These are phyloP conservation scores for Metschnikowia baotianmanensis DNA, from an alignment of 805 yeast species.

Conservation along the genomic window DNA sequence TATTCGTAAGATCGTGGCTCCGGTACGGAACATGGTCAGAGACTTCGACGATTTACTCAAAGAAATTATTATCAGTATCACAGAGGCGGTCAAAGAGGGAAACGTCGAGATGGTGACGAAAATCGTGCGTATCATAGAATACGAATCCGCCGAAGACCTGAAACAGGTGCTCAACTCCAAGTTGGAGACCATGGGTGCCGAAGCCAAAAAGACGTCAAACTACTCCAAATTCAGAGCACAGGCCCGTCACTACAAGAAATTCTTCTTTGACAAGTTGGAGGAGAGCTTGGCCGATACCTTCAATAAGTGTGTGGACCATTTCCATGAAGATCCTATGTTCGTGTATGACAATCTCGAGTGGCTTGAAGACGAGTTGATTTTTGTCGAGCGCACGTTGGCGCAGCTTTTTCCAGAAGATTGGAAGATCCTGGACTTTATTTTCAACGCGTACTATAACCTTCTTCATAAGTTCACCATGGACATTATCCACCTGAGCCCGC, in stretches of 20 bases:
- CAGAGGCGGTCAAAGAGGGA: constrained; percentile 70
- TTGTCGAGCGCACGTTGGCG: constrained; percentile 58
- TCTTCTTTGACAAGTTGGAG: constrained; percentile 58
- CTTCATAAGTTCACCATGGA: constrained; percentile 62
- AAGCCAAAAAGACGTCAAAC: constrained; percentile 20
- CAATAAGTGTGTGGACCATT: constrained; percentile 58
- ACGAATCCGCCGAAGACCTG: constrained; percentile 77
- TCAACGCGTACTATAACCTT: constrained; percentile 64
- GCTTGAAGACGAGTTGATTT: constrained; percentile 75
- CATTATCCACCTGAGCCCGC: constrained; percentile 69
- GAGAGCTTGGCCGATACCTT: constrained; percentile 66
- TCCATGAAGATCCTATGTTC: constrained; percentile 47
- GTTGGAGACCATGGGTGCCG: constrained; percentile 24
- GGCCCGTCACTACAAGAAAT: constrained; percentile 58
- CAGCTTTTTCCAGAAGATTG: constrained; percentile 69
- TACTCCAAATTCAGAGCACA: constrained; percentile 32
- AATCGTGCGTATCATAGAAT: constrained; percentile 72
- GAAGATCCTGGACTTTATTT: constrained; percentile 63
- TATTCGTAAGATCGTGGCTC: constrained; percentile 53
- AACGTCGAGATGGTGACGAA: constrained; percentile 69
- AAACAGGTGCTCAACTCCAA: constrained; percentile 38
- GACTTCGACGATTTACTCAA: constrained; percentile 64
- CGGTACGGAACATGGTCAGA: constrained; percentile 43
- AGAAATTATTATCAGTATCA: constrained; percentile 63
- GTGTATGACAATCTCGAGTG: constrained; percentile 74